phyloP scores from a whole-genome alignment of 371 early-diverging fungal genomes.

The Haplosporangium sp. region DNA sequence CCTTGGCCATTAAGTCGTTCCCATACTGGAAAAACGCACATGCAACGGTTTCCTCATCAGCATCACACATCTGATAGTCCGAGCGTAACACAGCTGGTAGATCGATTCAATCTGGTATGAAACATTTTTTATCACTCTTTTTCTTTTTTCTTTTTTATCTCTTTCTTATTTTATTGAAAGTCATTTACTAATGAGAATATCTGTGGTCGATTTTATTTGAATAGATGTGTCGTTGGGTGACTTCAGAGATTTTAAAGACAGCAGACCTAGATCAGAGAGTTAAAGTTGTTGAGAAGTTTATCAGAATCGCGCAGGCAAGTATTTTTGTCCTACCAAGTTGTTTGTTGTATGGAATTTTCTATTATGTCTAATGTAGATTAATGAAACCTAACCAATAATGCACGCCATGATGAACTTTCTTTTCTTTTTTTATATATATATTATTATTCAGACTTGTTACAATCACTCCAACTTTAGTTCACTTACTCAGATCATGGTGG shows the following conservation, averaged over 20 bases:
- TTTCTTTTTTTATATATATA: not conserved
- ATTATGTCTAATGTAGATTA: too few relatives aligned
- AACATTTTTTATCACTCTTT: too few relatives aligned
- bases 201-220: not conserved
- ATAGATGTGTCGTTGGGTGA: constrained; percentile 76
- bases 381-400: not conserved
- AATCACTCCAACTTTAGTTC: constrained; percentile 75
- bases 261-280: constrained; percentile 65
- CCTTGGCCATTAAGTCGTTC: constrained; percentile 27
- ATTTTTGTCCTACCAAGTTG: not conserved
- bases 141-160: too few relatives aligned
- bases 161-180: too few relatives aligned
- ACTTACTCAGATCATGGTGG: constrained; percentile 70
- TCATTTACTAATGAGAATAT: not conserved
- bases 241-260: constrained; percentile 74
- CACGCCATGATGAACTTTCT: not conserved
- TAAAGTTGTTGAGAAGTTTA: constrained; percentile 78
- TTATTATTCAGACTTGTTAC: constrained; percentile 65
- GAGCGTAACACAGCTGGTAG: constrained; percentile 71
- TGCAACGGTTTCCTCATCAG: constrained; percentile 13
- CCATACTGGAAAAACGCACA: constrained; percentile 17
- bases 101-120: constrained; percentile 73
- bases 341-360: not conserved
- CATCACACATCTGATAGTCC: constrained; percentile 38
- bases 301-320: constrained; percentile 75